These are phyloP conservation scores for Leishmania amazonensis DNA, from an alignment of 208 protist species.

Conservation along the genomic window DNA sequence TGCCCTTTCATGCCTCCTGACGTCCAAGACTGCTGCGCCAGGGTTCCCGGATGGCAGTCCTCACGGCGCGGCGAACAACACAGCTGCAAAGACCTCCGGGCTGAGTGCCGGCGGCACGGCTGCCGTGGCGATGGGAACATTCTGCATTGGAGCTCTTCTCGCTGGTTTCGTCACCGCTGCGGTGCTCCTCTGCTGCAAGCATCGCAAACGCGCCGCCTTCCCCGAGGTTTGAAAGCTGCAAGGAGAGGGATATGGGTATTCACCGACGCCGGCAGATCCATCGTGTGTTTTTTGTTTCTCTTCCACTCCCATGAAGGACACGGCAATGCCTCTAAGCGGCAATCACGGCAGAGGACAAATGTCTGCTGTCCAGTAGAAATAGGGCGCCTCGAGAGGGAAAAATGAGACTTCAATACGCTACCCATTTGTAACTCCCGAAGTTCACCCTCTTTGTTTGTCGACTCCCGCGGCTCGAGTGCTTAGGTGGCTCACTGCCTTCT, in stretches of 20 bases:
- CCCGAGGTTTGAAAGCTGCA: neutral
- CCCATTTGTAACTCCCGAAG: neutral
- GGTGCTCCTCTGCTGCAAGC: conserved; percentile 4
- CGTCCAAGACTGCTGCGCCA: neutral
- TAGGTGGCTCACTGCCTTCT: neutral
- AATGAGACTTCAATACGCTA: neutral
- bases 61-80: neutral
- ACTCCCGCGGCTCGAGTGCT: neutral
- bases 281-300: neutral
- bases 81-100: neutral
- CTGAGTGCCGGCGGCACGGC: conserved; percentile 7
- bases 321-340: neutral
- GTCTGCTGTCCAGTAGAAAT: neutral
- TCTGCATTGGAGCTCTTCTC: conserved; percentile 8
- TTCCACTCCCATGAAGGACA: neutral
- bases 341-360: neutral
- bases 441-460: neutral
- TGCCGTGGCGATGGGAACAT: conserved; percentile 12
- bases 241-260: neutral
- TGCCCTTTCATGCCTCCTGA: conserved; percentile 5
- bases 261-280: neutral
- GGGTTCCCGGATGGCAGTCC: neutral
- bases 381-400: neutral
- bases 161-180: conserved; percentile 15
- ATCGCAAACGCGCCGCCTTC: neutral